Conservation (phyloP, 148 eudicot genomes). For the Rhododendron ovatum region DNA sequence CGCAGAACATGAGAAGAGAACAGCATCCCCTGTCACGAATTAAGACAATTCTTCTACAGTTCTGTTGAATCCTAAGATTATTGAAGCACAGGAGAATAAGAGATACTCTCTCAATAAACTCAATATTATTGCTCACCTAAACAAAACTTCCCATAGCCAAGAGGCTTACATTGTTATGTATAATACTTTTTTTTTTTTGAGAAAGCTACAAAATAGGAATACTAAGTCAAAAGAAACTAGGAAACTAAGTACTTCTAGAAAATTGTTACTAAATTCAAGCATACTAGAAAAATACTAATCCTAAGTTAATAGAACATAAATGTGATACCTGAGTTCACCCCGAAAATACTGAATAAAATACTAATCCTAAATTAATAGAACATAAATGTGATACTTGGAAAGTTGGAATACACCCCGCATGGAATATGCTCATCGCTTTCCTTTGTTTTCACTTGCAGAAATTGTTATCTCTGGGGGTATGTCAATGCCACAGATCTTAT, state of each 20-base stretch:
- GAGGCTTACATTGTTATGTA: not conserved
- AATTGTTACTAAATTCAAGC: not conserved
- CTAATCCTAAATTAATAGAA: not conserved
- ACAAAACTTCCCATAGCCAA: not conserved
- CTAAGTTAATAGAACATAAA: not conserved
- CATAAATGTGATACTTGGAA: not conserved
- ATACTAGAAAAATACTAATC: not conserved
- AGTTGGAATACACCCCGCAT: not conserved
- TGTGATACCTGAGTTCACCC: not conserved
- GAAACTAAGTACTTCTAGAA: not conserved
- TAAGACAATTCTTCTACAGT: not conserved
- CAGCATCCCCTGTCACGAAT: not conserved
- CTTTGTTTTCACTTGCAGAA: constrained; percentile 44
- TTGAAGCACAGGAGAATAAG: not conserved
- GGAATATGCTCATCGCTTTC: not conserved
- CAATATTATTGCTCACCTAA: no score
- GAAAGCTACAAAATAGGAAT: no score
- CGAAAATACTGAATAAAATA: not conserved
- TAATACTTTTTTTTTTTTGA: no score
- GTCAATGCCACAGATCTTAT: constrained; percentile 92
- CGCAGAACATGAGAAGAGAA: not conserved
- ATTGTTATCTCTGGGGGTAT: constrained; percentile 94
- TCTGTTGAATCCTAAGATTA: not conserved
- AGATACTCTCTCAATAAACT: not conserved
- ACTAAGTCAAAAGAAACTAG: not conserved